These are phyloP conservation scores for Solanum hybrid DNA, from an alignment of 305 asterid species.

Conservation along the genomic window DNA sequence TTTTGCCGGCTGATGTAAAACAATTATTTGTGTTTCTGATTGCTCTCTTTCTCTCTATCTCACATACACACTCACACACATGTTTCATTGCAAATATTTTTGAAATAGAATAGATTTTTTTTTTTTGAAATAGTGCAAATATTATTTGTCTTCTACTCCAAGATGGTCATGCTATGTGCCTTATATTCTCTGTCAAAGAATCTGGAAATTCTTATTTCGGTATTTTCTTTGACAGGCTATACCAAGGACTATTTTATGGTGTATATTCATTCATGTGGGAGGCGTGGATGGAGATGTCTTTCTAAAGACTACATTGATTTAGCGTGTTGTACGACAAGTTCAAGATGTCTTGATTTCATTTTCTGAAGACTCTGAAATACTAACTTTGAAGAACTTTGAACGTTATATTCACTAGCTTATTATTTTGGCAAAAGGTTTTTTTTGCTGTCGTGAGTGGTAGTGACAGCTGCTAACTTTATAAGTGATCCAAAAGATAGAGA, in stretches of 20 bases:
- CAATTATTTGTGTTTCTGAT: background rate
- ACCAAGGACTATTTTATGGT: background rate
- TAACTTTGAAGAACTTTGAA: background rate
- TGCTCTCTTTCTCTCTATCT: background rate
- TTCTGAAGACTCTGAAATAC: background rate
- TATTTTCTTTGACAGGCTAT: background rate
- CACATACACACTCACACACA: background rate
- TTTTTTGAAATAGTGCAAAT: no score
- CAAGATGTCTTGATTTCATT: conserved; percentile 3
- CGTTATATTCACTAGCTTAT: background rate
- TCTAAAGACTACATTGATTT: background rate
- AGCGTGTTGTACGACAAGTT: background rate
- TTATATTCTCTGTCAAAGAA: background rate
- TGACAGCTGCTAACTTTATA: conserved; percentile 4
- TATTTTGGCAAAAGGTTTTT: background rate
- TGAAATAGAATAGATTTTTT: no score
- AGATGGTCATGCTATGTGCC: background rate
- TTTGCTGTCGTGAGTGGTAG: background rate
- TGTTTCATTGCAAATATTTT: background rate
- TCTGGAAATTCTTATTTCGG: background rate
- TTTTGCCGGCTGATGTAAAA: background rate
- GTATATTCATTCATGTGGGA: background rate
- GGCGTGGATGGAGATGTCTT: background rate
- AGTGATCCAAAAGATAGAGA: background rate
- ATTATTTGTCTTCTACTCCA: background rate